Evolutionary conservation across 1,284 basidiomycete species (phyloP).

Genomic region (Trametes polyzona): DNA sequence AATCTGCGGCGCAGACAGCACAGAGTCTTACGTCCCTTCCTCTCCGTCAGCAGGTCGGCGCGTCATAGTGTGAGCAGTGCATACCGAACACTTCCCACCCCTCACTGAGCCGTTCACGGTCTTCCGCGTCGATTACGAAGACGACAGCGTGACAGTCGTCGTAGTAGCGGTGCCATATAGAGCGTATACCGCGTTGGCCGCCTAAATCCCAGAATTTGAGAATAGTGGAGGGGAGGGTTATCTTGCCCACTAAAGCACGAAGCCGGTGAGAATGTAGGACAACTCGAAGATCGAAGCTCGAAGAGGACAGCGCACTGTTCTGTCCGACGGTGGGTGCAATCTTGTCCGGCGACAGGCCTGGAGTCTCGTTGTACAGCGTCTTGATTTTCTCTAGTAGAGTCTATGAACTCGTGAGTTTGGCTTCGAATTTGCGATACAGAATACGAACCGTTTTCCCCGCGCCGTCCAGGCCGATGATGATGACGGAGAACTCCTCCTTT

Average conservation of each 20-base stretch:
- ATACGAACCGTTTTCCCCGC: slow-evolving; percentile 87
- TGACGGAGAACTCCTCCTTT: slow-evolving; percentile 93
- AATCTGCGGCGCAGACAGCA: slow-evolving; percentile 84
- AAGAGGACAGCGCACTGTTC: slow-evolving; percentile 80
- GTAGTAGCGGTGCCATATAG: slow-evolving; percentile 93
- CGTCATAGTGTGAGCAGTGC: slow-evolving; percentile 31
- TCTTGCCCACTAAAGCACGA: slow-evolving; percentile 77
- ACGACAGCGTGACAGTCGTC: slow-evolving; percentile 94
- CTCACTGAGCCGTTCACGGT: slow-evolving; percentile 83
- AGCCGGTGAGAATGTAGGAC: too few relatives aligned
- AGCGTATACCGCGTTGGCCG: slow-evolving; percentile 88
- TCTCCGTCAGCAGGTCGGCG: slow-evolving; percentile 20
- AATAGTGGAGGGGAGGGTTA: slow-evolving; percentile 87
- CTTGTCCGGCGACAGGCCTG: slow-evolving; percentile 84
- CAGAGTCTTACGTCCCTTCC: slow-evolving; percentile 63
- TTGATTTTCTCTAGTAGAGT: slow-evolving; percentile 92
- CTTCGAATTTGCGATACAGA: not conserved
- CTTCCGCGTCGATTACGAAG: slow-evolving; percentile 89
- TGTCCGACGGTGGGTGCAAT: slow-evolving; percentile 95
- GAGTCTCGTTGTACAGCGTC: slow-evolving; percentile 84
- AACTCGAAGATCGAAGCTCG: too few relatives aligned
- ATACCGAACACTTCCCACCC: slow-evolving; percentile 95
- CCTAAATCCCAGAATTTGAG: slow-evolving; percentile 95
- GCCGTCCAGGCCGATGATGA: slow-evolving; percentile 88
- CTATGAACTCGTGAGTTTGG: slow-evolving; percentile 42